Conservation (phyloP, 495 filamentous ascomycete genomes). For the Aspergillus asperescens region DNA sequence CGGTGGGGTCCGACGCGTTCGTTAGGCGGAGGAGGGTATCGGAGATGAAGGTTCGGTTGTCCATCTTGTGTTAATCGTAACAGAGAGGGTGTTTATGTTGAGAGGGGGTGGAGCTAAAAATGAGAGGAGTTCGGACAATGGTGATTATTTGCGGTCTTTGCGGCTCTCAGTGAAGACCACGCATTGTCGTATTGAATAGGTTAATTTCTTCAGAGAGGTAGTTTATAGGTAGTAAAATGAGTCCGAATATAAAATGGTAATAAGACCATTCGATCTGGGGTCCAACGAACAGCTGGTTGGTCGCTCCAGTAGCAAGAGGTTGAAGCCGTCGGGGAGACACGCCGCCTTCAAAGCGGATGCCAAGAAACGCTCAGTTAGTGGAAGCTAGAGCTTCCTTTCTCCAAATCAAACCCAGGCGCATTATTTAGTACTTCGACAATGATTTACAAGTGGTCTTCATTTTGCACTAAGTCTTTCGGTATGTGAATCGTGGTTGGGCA, state of each 20-base stretch:
- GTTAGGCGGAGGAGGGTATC: slow-evolving; percentile 48
- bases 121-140: background rate
- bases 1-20: slow-evolving; percentile 55
- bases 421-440: background rate
- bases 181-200: background rate
- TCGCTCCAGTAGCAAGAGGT: background rate
- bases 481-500: background rate
- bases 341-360: slow-evolving; percentile 10
- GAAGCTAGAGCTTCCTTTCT: background rate
- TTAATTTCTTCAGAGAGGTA: too few species aligned
- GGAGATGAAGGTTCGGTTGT: slow-evolving; percentile 43
- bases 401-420: background rate
- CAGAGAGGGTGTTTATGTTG: background rate
- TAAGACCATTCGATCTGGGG: background rate
- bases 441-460: background rate
- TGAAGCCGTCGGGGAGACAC: background rate
- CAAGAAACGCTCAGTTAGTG: slow-evolving; percentile 14
- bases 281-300: background rate
- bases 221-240: too few species aligned
- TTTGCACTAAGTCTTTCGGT: too few species aligned
- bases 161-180: background rate
- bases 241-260: background rate
- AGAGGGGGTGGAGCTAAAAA: background rate
- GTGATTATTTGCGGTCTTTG: background rate
- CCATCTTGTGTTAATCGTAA: slow-evolving; percentile 12